phyloP scores from a whole-genome alignment of 2,329 filamentous ascomycete species.

The Zymoseptoria pseudotritici region DNA sequence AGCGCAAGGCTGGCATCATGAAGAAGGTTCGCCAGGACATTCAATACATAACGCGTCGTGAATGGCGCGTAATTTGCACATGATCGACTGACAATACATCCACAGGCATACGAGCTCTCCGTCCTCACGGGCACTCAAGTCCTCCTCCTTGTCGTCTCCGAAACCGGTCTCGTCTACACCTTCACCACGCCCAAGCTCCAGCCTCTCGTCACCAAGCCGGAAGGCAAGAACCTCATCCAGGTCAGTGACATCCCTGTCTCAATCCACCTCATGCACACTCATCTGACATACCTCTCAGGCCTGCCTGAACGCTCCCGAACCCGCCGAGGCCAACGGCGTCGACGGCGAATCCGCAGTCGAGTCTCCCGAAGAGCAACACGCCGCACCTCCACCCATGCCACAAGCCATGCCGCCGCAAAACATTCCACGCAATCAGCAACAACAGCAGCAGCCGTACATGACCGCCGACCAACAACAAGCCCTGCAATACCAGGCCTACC shows the following conservation, averaged over 20 bases:
- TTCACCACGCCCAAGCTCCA: conserved; percentile 98
- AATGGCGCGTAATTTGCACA: conserved; percentile 2
- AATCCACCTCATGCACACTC: conserved; percentile 15
- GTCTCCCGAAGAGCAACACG: conserved; percentile 80
- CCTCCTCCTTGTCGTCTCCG: conserved; percentile 88
- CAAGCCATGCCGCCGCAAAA: conserved; percentile 27
- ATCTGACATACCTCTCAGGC: conserved; percentile 53
- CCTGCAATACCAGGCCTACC: conserved; percentile 33
- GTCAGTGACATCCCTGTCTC: conserved; percentile 40
- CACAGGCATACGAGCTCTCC: conserved; percentile 89
- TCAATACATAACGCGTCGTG: conserved; percentile 7
- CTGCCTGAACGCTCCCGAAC: conserved; percentile 93
- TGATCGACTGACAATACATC: conserved; percentile 9
- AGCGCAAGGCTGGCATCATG: conserved; percentile 99
- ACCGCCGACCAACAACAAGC: conserved; percentile 33
- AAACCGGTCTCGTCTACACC: conserved; percentile 95
- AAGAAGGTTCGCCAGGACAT: conserved; percentile 68
- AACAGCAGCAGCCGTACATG: conserved; percentile 27
- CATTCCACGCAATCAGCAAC: conserved; percentile 24
- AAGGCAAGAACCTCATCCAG: conserved; percentile 99
- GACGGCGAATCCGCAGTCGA: conserved; percentile 55
- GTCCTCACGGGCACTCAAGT: conserved; percentile 98
- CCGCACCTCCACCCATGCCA: conserved; percentile 40
- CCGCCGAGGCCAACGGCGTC: conserved; percentile 60
- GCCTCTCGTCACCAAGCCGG: conserved; percentile 93